Evolutionary conservation across 2,329 filamentous ascomycete species (phyloP), one percentile per base, ranked within the genome.

Genomic region (Aureobasidium musti): DNA sequence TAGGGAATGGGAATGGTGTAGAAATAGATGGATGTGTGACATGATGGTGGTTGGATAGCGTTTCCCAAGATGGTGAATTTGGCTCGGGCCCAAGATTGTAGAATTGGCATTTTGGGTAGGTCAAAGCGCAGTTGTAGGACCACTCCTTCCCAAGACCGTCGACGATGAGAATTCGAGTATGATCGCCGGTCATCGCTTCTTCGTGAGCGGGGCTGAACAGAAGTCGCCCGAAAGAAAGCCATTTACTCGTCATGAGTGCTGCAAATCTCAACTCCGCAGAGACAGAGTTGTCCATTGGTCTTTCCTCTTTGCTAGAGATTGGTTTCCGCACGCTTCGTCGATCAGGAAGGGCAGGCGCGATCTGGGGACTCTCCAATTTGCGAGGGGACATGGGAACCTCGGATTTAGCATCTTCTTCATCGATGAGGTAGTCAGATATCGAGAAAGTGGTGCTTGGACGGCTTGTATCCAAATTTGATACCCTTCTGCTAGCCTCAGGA

Each of bases 61-160:
- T 69, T 26, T 67, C 59, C 63, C 63, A 63, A 14, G 57, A 35
- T 30, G 50, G 61, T 8, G 67, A 63, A 5, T 49, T 39, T 49
- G 76, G 74, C 19, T 70, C 72, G 7, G 72, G 69, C 4, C 78
- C 78, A 28, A 94, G 82, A 73, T 93, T 92, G 79, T 91, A 94
- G 69, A 95, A 89, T 1, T 86, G 89, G 0, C 89, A 89, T 0
- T 83, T 82, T 0, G 89, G 89, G 70, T 94, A 94, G 0, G 90
- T 92, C 73, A 93, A 87, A 7, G 91, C 90, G 23, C 90, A 90
- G 71, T 92, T 94, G 75, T 91, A 93, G 0, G 91, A 93, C 91
- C 91, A 95, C 74, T 95, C 91, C 73, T 92, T 93, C n/a, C 91
- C 91, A 35, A 95, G 86, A 5, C 91, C 91, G 77, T 95, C 91